Evolutionary conservation across 2,329 filamentous ascomycete genomes (phyloP).

Genomic region (Fusarium zealandicum): DNA sequence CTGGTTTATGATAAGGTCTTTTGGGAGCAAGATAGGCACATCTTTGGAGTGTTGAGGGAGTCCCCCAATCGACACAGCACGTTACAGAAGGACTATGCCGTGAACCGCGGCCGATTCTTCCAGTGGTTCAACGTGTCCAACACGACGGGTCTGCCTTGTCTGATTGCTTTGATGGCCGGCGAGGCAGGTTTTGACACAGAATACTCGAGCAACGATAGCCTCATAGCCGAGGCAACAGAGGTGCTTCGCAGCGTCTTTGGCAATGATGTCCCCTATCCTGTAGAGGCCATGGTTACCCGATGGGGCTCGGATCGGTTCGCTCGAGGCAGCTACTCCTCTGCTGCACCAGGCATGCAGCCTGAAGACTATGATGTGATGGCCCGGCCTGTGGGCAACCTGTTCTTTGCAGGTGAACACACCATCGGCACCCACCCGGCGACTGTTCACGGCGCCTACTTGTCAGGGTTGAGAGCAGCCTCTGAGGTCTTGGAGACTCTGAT

Average conservation of each 20-base stretch:
- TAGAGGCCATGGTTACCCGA: constrained; percentile 87
- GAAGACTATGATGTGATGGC: constrained; percentile 96
- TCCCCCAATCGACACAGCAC: constrained; percentile 74
- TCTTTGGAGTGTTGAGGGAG: constrained; percentile 89
- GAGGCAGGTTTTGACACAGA: constrained; percentile 93
- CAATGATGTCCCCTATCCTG: constrained; percentile 73
- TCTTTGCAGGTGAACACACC: constrained; percentile 96
- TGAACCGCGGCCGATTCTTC: constrained; percentile 88
- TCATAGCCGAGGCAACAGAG: constrained; percentile 81
- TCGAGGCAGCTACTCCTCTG: constrained; percentile 94
- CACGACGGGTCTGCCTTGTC: constrained; percentile 84
- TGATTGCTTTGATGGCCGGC: constrained; percentile 94
- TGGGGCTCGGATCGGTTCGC: constrained; percentile 93
- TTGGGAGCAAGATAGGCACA: constrained; percentile 89
- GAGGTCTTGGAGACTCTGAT: constrained; percentile 83
- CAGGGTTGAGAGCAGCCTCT: constrained; percentile 86
- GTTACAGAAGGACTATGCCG: constrained; percentile 79
- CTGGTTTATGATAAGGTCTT: constrained; percentile 89
- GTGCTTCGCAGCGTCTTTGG: constrained; percentile 81
- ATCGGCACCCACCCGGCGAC: constrained; percentile 96
- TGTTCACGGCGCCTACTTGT: constrained; percentile 95
- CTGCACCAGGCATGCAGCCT: constrained; percentile 79
- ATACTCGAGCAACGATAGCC: constrained; percentile 72
- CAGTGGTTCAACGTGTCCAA: constrained; percentile 97
- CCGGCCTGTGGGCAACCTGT: constrained; percentile 80